phyloP scores from a whole-genome alignment of 1,139 yeast species.

The Taphrina confusa region DNA sequence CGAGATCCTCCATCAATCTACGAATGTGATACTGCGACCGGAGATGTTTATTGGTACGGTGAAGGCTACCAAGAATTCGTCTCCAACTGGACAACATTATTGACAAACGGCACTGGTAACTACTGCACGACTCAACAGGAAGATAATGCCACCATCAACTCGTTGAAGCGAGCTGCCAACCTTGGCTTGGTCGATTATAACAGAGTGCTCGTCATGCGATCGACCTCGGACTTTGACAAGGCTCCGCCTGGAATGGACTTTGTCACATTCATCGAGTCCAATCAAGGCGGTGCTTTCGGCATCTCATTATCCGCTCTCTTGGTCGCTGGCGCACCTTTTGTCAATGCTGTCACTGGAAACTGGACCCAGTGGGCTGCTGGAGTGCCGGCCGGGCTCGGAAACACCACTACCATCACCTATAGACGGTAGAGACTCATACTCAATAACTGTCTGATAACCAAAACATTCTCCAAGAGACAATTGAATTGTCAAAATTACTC shows the following conservation, averaged over 20 bases:
- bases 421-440: no score
- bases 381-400: slow-evolving; percentile 3
- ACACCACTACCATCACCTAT: slow-evolving; percentile 6
- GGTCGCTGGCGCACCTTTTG: slow-evolving; percentile 17
- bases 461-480: no score
- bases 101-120: slow-evolving; percentile 62
- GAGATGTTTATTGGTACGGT: slow-evolving; percentile 59
- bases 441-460: no score
- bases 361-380: slow-evolving; percentile 14
- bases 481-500: no score
- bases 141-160: slow-evolving; percentile 67
- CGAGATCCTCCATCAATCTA: slow-evolving; percentile 53
- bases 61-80: slow-evolving; percentile 49
- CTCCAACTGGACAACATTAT: slow-evolving; percentile 52
- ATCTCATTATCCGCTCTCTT: slow-evolving; percentile 1
- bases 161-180: slow-evolving; percentile 57
- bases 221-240: slow-evolving; percentile 64
- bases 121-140: slow-evolving; percentile 70
- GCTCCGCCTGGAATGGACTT: slow-evolving; percentile 48
- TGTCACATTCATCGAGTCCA: neutral
- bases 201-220: slow-evolving; percentile 63
- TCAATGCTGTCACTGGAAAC: slow-evolving; percentile 10
- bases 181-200: slow-evolving; percentile 60
- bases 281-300: slow-evolving; percentile 13
- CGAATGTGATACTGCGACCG: slow-evolving; percentile 62